phyloP scores from a whole-genome alignment of 1,284 basidiomycete genomes.

The Cutaneotrichosporon cavernicola region DNA sequence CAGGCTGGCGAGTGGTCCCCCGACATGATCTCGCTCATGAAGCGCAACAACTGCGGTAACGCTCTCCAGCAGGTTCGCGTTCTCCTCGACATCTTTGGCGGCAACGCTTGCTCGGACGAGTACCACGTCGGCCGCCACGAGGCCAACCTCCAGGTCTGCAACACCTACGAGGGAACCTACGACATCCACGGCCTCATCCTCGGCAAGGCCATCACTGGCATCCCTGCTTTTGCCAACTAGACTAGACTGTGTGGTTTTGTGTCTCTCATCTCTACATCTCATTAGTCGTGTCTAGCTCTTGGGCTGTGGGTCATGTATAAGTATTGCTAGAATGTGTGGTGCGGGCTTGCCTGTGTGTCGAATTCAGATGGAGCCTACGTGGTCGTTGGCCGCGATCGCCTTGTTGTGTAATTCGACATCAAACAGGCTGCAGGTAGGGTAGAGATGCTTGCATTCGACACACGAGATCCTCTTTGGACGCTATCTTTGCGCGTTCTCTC shows the following conservation, averaged over 20 bases:
- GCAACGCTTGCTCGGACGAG: constrained; percentile 88
- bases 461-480: too few relatives aligned
- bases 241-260: neutral
- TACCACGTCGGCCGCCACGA: constrained; percentile 84
- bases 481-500: too few relatives aligned
- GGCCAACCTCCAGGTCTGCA: constrained; percentile 84
- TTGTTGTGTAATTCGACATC: too few relatives aligned
- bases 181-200: constrained; percentile 61
- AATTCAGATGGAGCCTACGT: too few relatives aligned
- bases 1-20: constrained; percentile 66
- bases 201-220: constrained; percentile 84
- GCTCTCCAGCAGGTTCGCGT: constrained; percentile 77
- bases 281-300: neutral
- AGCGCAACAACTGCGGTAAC: constrained; percentile 94
- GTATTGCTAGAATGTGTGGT: neutral
- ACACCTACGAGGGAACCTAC: constrained; percentile 79
- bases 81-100: constrained; percentile 83
- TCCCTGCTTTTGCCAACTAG: constrained; percentile 41
- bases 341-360: too few relatives aligned
- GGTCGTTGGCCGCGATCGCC: too few relatives aligned
- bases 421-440: too few relatives aligned
- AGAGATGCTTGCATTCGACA: too few relatives aligned
- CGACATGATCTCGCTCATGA: constrained; percentile 92
- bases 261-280: neutral
- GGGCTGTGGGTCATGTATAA: constrained; percentile 2